These are phyloP conservation scores for Chlamydomonas sp. DNA, from an alignment of 139 green algal species.

Conservation along the genomic window DNA sequence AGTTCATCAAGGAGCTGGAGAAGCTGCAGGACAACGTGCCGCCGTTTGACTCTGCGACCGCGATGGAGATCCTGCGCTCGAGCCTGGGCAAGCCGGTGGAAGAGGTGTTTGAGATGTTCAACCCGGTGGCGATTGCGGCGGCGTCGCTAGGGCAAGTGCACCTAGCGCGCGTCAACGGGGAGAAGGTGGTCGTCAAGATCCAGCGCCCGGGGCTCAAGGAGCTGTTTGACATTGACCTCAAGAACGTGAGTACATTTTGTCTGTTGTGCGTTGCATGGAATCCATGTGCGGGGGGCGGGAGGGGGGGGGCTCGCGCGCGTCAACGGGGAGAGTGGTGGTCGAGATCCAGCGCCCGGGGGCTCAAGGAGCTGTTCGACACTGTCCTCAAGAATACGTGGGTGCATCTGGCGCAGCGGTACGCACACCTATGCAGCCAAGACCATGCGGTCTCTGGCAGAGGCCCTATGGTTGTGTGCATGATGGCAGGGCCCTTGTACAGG, in stretches of 20 bases:
- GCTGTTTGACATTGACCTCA: slow-evolving; percentile 70
- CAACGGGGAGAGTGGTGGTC: slow-evolving; percentile 79
- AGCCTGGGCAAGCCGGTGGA: slow-evolving; percentile 65
- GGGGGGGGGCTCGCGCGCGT: slow-evolving; percentile 54
- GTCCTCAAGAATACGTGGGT: slow-evolving; percentile 88
- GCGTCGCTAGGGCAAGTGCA: slow-evolving; percentile 93
- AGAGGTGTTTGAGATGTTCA: slow-evolving; percentile 81
- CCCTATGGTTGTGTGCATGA: no score
- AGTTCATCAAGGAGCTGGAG: slow-evolving; percentile 95
- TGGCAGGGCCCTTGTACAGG: no score
- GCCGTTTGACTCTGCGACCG: slow-evolving; percentile 72
- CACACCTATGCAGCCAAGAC: no score
- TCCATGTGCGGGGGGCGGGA: background rate
- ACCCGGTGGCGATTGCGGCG: slow-evolving; percentile 80
- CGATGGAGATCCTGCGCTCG: slow-evolving; percentile 74
- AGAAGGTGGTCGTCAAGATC: slow-evolving; percentile 92
- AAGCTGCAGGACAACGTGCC: slow-evolving; percentile 97
- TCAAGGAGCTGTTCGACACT: slow-evolving; percentile 80
- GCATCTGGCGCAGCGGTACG: no score
- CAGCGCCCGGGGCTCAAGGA: slow-evolving; percentile 92
- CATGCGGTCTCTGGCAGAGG: no score
- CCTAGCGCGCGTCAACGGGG: slow-evolving; percentile 64
- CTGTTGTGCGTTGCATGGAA: slow-evolving; percentile 33
- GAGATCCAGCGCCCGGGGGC: slow-evolving; percentile 95
- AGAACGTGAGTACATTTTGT: slow-evolving; percentile 92